Evolutionary conservation across 2,329 filamentous ascomycete species (phyloP), one percentile per base, ranked within the genome.

Genomic region (Arthrobotrys conoides): DNA sequence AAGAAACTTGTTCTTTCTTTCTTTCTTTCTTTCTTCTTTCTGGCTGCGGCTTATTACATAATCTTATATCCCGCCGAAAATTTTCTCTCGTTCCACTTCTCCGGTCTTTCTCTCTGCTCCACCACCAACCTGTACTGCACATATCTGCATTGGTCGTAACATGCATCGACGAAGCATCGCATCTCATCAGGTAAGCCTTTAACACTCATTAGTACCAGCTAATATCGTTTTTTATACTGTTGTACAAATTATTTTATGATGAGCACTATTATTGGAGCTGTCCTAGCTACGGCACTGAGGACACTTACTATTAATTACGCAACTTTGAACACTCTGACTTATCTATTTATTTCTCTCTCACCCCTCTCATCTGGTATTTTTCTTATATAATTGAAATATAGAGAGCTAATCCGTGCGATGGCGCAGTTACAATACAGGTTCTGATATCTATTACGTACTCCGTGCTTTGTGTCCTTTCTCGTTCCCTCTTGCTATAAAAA

Each of bases 191-290:
- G 49, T 65, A 59, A 57, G 48, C 49, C 9, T 36, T 12, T 36
- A 5, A 36, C 9, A 10, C 33, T 36, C 27, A 30, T 30, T 30
- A 30, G 8, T 30, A 30, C 27, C 27, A 30, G 3, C 27, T 8
- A 30, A 2, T 36, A 36, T 36, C 9, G 33, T 36, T 36, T 36
- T 30, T 36, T 9, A 3, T 12, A 36, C 8, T 30, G 6, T 20
- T 64, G 20, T 30, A 48, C 48, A 24, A 41, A 12, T 12, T 38
- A 18, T 57, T 20, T 2, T 18, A 86, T 89, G 89, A 90, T 90
- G 89, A 90, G 83, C 83, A 82, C 82, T 61, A 86, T 30, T 91
- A 92, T 92, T 93, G 91, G 91, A 93, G 91, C 91, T 92, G 90
- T 93, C 91, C 90, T 88, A 88, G 86, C 84, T 84, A 83, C 55